Percentiles rank a stretch among this genome's conserved stretches.
These are phyloP conservation scores for Colletotrichum simmondsii DNA, from an alignment of 2,329 filamentous ascomycete species.

Conservation along the genomic window DNA sequence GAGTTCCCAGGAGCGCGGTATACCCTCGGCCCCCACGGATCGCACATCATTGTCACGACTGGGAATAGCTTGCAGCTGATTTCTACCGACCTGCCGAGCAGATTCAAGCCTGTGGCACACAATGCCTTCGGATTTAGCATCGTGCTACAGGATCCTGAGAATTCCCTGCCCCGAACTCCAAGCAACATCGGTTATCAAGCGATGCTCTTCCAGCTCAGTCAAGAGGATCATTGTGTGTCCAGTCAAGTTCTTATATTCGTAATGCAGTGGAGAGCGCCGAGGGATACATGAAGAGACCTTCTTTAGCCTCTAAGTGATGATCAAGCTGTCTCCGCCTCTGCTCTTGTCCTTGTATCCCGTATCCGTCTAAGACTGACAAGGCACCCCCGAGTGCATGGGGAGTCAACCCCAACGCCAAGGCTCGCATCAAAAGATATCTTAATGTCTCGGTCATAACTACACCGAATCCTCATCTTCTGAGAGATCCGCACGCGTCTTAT, in stretches of 20 bases:
- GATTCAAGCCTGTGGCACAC: neutral
- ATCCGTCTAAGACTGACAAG: neutral
- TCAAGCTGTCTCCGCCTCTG: neutral
- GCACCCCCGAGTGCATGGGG: neutral
- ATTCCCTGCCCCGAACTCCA: neutral
- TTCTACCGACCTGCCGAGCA: neutral
- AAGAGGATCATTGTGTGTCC: neutral
- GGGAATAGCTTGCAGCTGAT: no score
- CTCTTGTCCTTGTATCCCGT: neutral
- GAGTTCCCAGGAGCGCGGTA: no score
- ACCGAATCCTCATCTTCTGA: neutral
- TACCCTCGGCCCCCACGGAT: neutral
- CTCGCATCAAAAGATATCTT: neutral
- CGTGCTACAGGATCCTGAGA: neutral
- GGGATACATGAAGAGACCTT: neutral
- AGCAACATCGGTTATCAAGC: neutral
- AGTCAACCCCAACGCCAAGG: neutral
- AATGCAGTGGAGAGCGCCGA: neutral
- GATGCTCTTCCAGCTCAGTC: neutral
- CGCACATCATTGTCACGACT: neutral
- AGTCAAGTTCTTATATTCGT: neutral
- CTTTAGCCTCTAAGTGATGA: neutral
- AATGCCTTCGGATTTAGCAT: neutral
- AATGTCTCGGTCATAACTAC: constrained; percentile 6
- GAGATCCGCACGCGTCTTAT: neutral